Evolutionary conservation across 2,329 filamentous ascomycete species (phyloP), one percentile per base, ranked within the genome.

Genomic region (Orbilia brochopaga): DNA sequence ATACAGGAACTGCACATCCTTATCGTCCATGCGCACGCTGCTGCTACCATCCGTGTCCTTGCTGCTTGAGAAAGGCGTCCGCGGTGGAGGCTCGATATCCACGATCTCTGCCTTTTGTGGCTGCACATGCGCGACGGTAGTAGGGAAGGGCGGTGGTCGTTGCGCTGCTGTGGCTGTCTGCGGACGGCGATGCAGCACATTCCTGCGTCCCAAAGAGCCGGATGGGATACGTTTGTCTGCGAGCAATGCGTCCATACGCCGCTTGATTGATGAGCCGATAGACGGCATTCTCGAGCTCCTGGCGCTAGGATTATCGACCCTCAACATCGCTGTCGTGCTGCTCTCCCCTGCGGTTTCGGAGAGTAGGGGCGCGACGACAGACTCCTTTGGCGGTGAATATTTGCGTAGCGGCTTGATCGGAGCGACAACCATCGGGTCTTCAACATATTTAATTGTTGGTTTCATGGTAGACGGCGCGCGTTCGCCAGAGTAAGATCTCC

Each of bases 1-100:
- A 79, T 96, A 97, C 86, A 96, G 94, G 77, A 91, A 85, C 79
- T 92, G 90, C 72, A 92, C 61, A 48, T 74, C 58, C 60, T 65
- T 72, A 46, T 72, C 67, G 46, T 72, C 53, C 42, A 72, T 72
- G 5, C 23, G 91, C 88, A 32, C n/a, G 32, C 81, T 81, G 19
- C n/a, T 54, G 19, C 21, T 50, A 23, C 46, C 46, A 27, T 78
- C 77, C 17, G 79, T 77, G 15, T 78, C 78, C n/a, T 79, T 76
- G 40, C 56, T 54, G 44, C 74, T 73, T 15, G 75, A 73, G 50
- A 76, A 51, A 1, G 63, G 46, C 53, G 73, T 21, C 37, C 77
- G 77, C 52, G 75, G 77, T 30, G 76, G 75, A 52, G 79, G 78
- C 74, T 78, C 79, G 48, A 75, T 78, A 75, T 77, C 79, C 58